Percentiles rank a stretch among this genome's conserved stretches.
These are phyloP conservation scores for Monosporozyma solicola DNA, from an alignment of 805 yeast genomes.

Conservation along the genomic window DNA sequence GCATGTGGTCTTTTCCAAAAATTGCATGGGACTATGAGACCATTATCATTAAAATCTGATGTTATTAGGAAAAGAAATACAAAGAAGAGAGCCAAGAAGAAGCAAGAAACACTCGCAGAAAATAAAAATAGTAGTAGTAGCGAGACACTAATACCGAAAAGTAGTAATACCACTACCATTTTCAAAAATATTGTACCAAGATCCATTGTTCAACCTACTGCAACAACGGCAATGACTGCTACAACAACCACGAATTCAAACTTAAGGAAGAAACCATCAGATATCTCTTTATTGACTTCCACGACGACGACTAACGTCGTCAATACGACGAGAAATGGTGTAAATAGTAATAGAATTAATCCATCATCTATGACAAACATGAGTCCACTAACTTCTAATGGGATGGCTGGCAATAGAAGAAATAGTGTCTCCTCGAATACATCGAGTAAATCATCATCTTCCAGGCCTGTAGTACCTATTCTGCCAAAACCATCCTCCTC, in stretches of 20 bases:
- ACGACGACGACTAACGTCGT: neutral
- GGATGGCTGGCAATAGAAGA: slow-evolving; percentile 12
- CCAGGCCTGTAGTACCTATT: slow-evolving; percentile 29
- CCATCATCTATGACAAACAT: neutral
- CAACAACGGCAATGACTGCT: slow-evolving; percentile 9
- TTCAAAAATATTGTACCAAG: slow-evolving; percentile 8
- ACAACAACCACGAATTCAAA: neutral
- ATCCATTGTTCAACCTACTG: slow-evolving; percentile 7
- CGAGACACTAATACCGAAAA: neutral
- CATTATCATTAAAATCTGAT: slow-evolving; percentile 82
- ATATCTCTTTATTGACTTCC: neutral
- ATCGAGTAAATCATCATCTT: slow-evolving; percentile 25
- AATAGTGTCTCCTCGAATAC: slow-evolving; percentile 26
- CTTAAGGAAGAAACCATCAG: slow-evolving; percentile 1
- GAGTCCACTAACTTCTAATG: neutral
- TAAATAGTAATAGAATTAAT: neutral
- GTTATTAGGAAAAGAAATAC: slow-evolving; percentile 72
- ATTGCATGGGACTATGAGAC: slow-evolving; percentile 91
- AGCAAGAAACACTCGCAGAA: slow-evolving; percentile 6
- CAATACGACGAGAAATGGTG: neutral
- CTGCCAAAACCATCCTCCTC: slow-evolving; percentile 28
- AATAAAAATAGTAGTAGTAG: slow-evolving; percentile 2
- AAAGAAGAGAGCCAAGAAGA: slow-evolving; percentile 47
- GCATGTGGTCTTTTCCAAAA: slow-evolving; percentile 93
- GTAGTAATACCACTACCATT: slow-evolving; percentile 4